Conservation (phyloP, 768 basidiomycete species). For the Hortiboletus campestris region DNA sequence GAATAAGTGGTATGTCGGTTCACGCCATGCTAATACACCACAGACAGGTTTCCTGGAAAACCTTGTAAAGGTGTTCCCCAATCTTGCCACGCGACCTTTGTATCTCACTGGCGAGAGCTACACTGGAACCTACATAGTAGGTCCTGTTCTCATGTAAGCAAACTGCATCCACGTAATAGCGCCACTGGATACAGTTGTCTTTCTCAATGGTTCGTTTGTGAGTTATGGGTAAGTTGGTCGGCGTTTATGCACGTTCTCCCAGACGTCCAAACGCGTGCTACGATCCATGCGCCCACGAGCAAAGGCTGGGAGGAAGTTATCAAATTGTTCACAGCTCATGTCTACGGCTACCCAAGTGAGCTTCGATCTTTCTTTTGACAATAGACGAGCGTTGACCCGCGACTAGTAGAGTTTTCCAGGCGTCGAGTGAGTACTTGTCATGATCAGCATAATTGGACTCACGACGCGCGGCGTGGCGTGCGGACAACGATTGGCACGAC, state of each 20-base stretch:
- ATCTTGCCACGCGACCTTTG: constrained; percentile 60
- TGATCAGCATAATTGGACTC: neutral
- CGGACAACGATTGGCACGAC: too few species aligned
- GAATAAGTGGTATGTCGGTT: constrained; percentile 12
- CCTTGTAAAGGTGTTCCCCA: constrained; percentile 71
- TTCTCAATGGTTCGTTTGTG: constrained; percentile 49
- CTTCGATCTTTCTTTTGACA: neutral
- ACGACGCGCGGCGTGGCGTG: too few species aligned
- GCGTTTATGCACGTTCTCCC: constrained; percentile 18
- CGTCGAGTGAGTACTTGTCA: constrained; percentile 29
- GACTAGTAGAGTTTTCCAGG: constrained; percentile 21
- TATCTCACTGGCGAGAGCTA: constrained; percentile 75
- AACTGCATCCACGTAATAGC: constrained; percentile 21
- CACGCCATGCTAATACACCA: neutral
- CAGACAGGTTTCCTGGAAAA: constrained; percentile 72
- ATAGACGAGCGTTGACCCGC: neutral
- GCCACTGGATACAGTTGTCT: constrained; percentile 46
- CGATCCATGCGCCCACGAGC: constrained; percentile 68
- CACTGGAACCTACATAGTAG: constrained; percentile 64
- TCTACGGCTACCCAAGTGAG: constrained; percentile 33
- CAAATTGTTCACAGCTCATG: constrained; percentile 6
- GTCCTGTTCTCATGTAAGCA: constrained; percentile 33
- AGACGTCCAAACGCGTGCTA: constrained; percentile 53
- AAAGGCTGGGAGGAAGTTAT: constrained; percentile 41
- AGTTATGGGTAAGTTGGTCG: constrained; percentile 53